phyloP scores from a whole-genome alignment of 257 asterid species.

The Solanum appendiculatum region DNA sequence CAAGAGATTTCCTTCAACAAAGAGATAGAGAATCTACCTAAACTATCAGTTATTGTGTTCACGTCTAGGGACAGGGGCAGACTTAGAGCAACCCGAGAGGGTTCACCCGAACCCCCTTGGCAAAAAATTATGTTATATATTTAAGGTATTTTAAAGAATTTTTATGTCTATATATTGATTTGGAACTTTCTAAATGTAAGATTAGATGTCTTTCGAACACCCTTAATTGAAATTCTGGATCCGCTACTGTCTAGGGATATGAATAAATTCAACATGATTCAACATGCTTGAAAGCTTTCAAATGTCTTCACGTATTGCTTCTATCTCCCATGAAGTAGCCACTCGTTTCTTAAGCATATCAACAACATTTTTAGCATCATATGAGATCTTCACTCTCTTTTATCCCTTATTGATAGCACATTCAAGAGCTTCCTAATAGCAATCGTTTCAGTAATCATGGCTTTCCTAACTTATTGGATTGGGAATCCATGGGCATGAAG shows the following conservation, averaged over 20 bases:
- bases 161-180: no score
- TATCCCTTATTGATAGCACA: neutral
- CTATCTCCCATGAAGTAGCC: neutral
- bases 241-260: no score
- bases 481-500: neutral
- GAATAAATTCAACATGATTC: neutral
- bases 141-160: no score
- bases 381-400: neutral
- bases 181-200: no score
- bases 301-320: neutral
- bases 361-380: neutral
- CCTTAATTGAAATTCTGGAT: no score
- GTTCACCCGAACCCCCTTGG: no score
- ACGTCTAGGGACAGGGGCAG: no score
- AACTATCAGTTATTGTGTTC: neutral
- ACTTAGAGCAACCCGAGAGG: no score
- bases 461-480: neutral
- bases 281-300: neutral
- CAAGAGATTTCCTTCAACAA: neutral
- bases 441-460: no score
- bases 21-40: neutral
- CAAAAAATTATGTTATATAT: no score
- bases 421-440: neutral
- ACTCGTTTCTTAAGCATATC: neutral
- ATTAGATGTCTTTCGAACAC: no score